phyloP scores from a whole-genome alignment of 2,329 filamentous ascomycete genomes.

The Beauveria brongniartii region DNA sequence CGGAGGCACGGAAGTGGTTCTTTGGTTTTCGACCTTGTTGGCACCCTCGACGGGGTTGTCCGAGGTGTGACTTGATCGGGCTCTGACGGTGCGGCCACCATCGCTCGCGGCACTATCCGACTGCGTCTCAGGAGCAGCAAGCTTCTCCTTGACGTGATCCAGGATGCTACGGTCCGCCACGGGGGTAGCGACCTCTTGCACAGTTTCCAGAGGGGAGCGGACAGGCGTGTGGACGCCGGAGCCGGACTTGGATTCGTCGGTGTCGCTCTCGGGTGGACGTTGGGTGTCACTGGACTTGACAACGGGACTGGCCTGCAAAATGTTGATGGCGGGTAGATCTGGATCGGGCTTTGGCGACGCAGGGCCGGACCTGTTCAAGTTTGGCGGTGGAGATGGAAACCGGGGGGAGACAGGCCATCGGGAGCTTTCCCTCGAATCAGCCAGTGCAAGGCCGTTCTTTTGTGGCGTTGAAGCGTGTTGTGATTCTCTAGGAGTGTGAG shows the following conservation, averaged over 20 bases:
- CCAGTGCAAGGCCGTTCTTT: slow-evolving; percentile 42
- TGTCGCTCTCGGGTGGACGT: slow-evolving; percentile 41
- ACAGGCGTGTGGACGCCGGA: slow-evolving; percentile 53
- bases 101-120: slow-evolving; percentile 31
- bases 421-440: slow-evolving; percentile 49
- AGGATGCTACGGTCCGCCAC: slow-evolving; percentile 31
- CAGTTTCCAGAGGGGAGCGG: slow-evolving; percentile 70
- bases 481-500: slow-evolving; percentile 51
- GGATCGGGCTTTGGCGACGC: slow-evolving; percentile 40
- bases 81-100: slow-evolving; percentile 35
- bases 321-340: slow-evolving; percentile 44
- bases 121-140: slow-evolving; percentile 32
- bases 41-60: slow-evolving; percentile 63
- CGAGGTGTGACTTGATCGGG: slow-evolving; percentile 38
- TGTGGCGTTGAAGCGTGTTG: slow-evolving; percentile 56
- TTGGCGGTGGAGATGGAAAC: slow-evolving; percentile 67
- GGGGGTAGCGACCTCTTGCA: slow-evolving; percentile 69
- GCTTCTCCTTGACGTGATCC: slow-evolving; percentile 44
- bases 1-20: slow-evolving; percentile 41
- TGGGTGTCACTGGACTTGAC: slow-evolving; percentile 35
- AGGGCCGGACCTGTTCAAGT: slow-evolving; percentile 37
- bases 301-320: slow-evolving; percentile 42
- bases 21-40: slow-evolving; percentile 32
- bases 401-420: slow-evolving; percentile 74
- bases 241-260: slow-evolving; percentile 38